Base-by-base conservation (phyloP, 306 rosid genomes). In the Quercus suber region DNA sequence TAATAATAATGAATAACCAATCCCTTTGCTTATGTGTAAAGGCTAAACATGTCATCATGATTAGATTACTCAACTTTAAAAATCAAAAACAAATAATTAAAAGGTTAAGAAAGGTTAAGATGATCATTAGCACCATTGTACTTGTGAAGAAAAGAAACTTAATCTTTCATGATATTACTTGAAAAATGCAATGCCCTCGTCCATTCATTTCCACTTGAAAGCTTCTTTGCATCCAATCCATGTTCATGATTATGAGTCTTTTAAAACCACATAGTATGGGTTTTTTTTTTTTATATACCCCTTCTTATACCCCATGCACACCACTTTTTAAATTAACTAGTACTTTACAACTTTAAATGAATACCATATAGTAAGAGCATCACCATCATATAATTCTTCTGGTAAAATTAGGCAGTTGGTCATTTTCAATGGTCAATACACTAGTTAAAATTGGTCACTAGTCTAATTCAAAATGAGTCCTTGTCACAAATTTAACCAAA, bases 11-110 rank as follows among this genome's bases (percentile, higher is more conserved):
- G 4, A 72, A 14, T 12, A 12, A 31, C 72, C 63, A 68, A 27
- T 68, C 57, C 52, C 76, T 73, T 55, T 75, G 76, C 78, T 71
- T 70, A 80, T 59, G 63, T 73, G 74, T 78, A 85, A 82, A 85
- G 90, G 59, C 19, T 73, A 69, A 74, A 84, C 84, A 74, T 55
- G 80, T 37, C 18, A 72, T 55, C 84, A 77, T 77, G 74, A 69
- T 77, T 79, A 59, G n/a, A 75, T 72, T 63, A 7, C 53, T 27
- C 43, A 20, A 71, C 78, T 73, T 72, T 21, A 52, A 33, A 33
- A 19, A 71, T 31, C n/a, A 71, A 58, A 55, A 68, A 75, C 74
- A 75, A 76, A 80, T 71, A 65, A 43, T 79, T 14, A 52, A 60
- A 73, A 76, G 53, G 52, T 73, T 51, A 70, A 41, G 53, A 60